A percentile compares a stretch with the other conserved stretches of the same genome.
Conservation (phyloP, 164 flowering plant species). For the Euptelea pleiosperma region DNA sequence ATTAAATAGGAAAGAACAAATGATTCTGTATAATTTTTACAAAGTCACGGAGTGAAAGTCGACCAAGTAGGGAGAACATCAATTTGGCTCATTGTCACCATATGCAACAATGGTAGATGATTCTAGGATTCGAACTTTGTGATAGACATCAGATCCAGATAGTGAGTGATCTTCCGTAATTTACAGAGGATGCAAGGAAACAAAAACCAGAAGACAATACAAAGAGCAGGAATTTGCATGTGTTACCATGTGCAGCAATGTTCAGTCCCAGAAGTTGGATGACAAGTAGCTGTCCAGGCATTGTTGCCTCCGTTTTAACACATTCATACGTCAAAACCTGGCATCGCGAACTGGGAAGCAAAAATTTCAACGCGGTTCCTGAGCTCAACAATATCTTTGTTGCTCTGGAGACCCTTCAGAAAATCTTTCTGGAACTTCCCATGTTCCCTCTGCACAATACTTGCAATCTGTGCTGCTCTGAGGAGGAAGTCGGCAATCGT, state of each 20-base stretch:
- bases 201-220: neutral
- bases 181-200: neutral
- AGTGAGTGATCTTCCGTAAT: neutral
- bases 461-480: conserved; percentile 68
- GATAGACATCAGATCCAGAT: neutral
- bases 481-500: conserved; percentile 77
- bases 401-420: conserved; percentile 58
- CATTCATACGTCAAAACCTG: conserved; percentile 58
- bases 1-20: neutral
- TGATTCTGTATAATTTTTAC: conserved; percentile 5
- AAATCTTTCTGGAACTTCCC: conserved; percentile 62
- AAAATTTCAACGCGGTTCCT: conserved; percentile 63
- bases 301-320: neutral
- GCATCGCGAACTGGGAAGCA: conserved; percentile 78
- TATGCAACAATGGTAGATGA: too few species aligned
- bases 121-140: too few species aligned
- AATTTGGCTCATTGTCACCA: neutral
- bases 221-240: neutral
- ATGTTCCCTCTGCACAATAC: conserved; percentile 56
- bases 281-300: too few species aligned
- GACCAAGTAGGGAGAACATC: neutral
- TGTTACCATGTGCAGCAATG: neutral
- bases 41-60: neutral
- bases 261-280: neutral
- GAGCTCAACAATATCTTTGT: conserved; percentile 66